Percentiles rank a stretch among this genome's conserved stretches.
These are phyloP conservation scores for Sclerotinia sclerotiorum DNA, from an alignment of 2,329 filamentous ascomycete species.

Conservation along the genomic window DNA sequence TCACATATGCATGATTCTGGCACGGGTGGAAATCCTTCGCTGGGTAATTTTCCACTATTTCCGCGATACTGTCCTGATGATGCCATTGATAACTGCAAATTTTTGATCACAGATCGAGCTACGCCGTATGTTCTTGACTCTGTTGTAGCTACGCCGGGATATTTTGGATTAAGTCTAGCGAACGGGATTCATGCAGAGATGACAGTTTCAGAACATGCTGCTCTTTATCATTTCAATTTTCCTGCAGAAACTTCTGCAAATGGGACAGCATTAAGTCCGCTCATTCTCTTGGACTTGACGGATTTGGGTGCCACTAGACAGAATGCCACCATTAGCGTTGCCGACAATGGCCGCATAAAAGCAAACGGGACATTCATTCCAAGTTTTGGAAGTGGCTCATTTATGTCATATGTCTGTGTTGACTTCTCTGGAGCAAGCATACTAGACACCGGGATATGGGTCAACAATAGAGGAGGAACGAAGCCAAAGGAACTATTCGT, in stretches of 20 bases:
- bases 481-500: constrained; percentile 50
- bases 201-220: constrained; percentile 62
- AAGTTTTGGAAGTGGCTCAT: constrained; percentile 63
- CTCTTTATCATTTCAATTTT: constrained; percentile 66
- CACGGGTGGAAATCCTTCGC: constrained; percentile 47
- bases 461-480: constrained; percentile 53
- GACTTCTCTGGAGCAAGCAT: constrained; percentile 61
- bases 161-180: constrained; percentile 60
- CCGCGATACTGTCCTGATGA: constrained; percentile 47
- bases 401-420: constrained; percentile 62
- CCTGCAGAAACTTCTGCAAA: constrained; percentile 42
- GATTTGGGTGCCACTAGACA: constrained; percentile 62
- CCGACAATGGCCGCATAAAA: constrained; percentile 59
- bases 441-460: constrained; percentile 60
- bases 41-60: constrained; percentile 50
- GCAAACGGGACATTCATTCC: constrained; percentile 61
- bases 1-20: constrained; percentile 49
- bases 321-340: constrained; percentile 56
- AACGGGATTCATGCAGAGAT: constrained; percentile 62
- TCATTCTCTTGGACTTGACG: constrained; percentile 64
- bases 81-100: constrained; percentile 57
- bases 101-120: constrained; percentile 50
- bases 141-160: constrained; percentile 60
- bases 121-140: constrained; percentile 46
- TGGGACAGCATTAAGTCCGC: constrained; percentile 45